Conservation (phyloP, 1,284 basidiomycete species). For the Rugosomyces carneus region DNA sequence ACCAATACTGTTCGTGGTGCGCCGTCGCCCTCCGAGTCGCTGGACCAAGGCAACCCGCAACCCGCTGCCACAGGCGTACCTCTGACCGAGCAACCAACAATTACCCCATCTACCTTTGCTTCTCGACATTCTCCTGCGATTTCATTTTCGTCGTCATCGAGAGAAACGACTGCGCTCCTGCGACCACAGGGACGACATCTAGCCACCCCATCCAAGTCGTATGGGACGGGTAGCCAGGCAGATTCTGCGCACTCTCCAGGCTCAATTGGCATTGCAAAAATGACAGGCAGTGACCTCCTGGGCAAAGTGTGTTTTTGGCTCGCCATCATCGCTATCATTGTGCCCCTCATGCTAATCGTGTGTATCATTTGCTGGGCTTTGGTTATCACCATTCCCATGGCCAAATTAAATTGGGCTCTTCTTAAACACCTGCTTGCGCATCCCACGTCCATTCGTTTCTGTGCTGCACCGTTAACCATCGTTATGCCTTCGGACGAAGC, state of each 20-base stretch:
- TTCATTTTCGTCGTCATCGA: conserved; percentile 26
- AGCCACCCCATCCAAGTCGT: conserved; percentile 50
- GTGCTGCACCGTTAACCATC: conserved; percentile 65
- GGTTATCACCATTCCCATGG: conserved; percentile 97
- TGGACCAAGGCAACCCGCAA: conserved; percentile 10
- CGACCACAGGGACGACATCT: conserved; percentile 18
- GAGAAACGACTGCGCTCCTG: conserved; percentile 39
- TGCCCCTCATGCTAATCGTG: conserved; percentile 83
- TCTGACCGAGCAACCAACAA: conserved; percentile 28
- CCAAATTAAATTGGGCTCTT: conserved; percentile 91
- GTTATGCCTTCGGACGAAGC: conserved; percentile 36
- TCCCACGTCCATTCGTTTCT: conserved; percentile 89
- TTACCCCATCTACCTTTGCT: conserved; percentile 25
- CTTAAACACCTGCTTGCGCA: conserved; percentile 78
- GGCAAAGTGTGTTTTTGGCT: conserved; percentile 80
- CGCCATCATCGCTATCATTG: conserved; percentile 69
- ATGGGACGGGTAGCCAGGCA: conserved; percentile 46
- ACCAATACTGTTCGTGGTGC: conserved; percentile 26
- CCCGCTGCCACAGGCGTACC: conserved; percentile 25
- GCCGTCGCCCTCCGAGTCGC: conserved; percentile 18
- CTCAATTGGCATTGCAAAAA: conserved; percentile 29
- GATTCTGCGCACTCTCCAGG: conserved; percentile 27
- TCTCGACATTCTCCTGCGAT: conserved; percentile 25
- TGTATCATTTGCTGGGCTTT: conserved; percentile 91
- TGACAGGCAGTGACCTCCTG: conserved; percentile 43